Conservation (phyloP, 2,329 filamentous ascomycete genomes). For the Verticillium zaregamsianum region DNA sequence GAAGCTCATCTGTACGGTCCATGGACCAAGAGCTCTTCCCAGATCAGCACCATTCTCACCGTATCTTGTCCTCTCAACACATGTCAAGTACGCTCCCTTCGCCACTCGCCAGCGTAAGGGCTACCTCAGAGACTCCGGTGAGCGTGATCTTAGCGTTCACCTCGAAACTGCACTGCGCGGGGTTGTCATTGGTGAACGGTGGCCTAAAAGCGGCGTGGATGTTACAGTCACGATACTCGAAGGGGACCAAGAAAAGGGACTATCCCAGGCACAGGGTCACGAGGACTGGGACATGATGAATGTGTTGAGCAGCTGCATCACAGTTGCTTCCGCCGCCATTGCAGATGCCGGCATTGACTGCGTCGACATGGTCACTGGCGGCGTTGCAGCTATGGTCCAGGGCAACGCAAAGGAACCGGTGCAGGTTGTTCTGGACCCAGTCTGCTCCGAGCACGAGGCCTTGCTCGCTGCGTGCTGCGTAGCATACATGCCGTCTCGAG, state of each 20-base stretch:
- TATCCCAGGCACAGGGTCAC: conserved; percentile 42
- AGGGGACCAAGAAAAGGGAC: conserved; percentile 74
- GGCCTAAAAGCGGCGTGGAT: conserved; percentile 98
- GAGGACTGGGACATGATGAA: conserved; percentile 87
- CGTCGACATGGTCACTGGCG: conserved; percentile 83
- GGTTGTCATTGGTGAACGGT: conserved; percentile 86
- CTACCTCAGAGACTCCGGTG: conserved; percentile 79
- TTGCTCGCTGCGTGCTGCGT: conserved; percentile 84
- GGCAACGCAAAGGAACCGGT: conserved; percentile 22
- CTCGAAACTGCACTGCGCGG: conserved; percentile 87
- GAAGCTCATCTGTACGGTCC: conserved; percentile 89
- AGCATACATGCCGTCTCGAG: conserved; percentile 78
- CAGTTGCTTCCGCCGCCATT: conserved; percentile 86
- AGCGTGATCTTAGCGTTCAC: conserved; percentile 87
- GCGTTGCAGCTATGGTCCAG: conserved; percentile 75
- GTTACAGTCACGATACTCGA: conserved; percentile 90
- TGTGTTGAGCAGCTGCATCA: conserved; percentile 86
- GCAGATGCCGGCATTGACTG: conserved; percentile 95
- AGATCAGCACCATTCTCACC: conserved; percentile 88
- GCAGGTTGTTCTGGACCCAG: conserved; percentile 70
- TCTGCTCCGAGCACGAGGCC: conserved; percentile 72
- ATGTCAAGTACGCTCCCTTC: conserved; percentile 96
- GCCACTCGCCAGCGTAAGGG: conserved; percentile 78
- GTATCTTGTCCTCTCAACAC: conserved; percentile 84
- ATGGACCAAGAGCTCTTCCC: conserved; percentile 86